A percentile compares a stretch with the other conserved stretches of the same genome.
Conservation (phyloP, 495 filamentous ascomycete genomes). For the Aspergillus avenaceus region DNA sequence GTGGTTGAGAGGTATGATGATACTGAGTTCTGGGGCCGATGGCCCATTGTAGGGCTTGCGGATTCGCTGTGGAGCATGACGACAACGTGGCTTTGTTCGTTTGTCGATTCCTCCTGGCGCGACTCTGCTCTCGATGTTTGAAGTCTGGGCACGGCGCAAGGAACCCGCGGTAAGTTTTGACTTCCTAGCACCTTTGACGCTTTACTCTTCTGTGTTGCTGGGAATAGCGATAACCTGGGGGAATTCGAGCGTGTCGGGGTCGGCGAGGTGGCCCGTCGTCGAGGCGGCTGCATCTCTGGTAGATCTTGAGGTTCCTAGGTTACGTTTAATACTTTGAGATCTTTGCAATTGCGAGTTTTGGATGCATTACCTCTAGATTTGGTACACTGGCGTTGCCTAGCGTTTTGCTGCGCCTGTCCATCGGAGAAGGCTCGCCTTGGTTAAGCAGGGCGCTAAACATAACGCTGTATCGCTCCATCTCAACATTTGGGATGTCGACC, state of each 20-base stretch:
- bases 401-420: constrained; percentile 66
- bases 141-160: constrained; percentile 36
- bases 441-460: constrained; percentile 83
- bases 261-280: constrained; percentile 57
- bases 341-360: too few species aligned
- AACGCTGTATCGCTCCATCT: constrained; percentile 87
- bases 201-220: constrained; percentile 42
- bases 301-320: not conserved
- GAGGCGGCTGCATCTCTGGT: constrained; percentile 19
- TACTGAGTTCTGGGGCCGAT: constrained; percentile 12
- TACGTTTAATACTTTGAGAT: constrained; percentile 2
- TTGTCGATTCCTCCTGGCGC: not conserved
- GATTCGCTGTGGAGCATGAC: constrained; percentile 7
- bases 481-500: constrained; percentile 74
- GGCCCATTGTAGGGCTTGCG: not conserved
- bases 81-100: constrained; percentile 13
- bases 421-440: constrained; percentile 43
- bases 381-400: constrained; percentile 56
- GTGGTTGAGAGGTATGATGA: constrained; percentile 19
- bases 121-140: constrained; percentile 6
- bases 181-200: constrained; percentile 31
- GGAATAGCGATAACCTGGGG: constrained; percentile 62
- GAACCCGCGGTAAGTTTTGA: constrained; percentile 35
- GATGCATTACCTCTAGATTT: constrained; percentile 29
- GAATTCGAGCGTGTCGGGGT: constrained; percentile 53